These are phyloP conservation scores for Prinsepia uniflora DNA, from an alignment of 306 rosid genomes.

Conservation along the genomic window DNA sequence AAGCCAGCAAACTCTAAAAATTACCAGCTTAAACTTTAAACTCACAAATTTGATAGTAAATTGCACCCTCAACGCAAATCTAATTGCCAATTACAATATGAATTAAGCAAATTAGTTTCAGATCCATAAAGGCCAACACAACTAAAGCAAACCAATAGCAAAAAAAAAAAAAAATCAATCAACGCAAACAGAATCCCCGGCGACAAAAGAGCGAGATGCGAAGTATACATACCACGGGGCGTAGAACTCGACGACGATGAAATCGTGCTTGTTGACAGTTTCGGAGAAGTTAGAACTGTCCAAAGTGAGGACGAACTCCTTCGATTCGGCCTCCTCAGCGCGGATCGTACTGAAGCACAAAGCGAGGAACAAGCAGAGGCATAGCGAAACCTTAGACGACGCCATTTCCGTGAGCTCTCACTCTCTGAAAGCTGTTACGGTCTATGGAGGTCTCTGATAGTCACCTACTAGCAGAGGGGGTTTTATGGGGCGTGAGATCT, in stretches of 20 bases:
- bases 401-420: conserved; percentile 42
- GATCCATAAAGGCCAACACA: conserved; percentile 26
- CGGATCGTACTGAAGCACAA: conserved; percentile 30
- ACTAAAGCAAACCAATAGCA: background rate
- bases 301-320: conserved; percentile 81
- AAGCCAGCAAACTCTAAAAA: background rate
- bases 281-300: conserved; percentile 80
- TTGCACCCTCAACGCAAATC: background rate
- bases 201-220: background rate
- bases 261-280: conserved; percentile 61
- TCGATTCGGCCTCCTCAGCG: conserved; percentile 51
- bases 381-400: conserved; percentile 32
- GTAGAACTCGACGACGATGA: conserved; percentile 91
- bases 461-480: conserved; percentile 6
- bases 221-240: conserved; percentile 64
- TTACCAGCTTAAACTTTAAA: background rate
- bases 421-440: background rate
- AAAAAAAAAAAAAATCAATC: background rate
- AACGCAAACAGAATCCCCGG: background rate
- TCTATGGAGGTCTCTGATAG: conserved; percentile 3
- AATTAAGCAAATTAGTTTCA: conserved; percentile 14
- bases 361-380: conserved; percentile 28
- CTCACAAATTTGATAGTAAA: background rate
- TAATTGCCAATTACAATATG: too few relatives aligned
- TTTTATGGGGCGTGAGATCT: background rate